These are phyloP conservation scores for Fusarium pseudoanthophilum DNA, from an alignment of 2,329 filamentous ascomycete species.

Conservation along the genomic window DNA sequence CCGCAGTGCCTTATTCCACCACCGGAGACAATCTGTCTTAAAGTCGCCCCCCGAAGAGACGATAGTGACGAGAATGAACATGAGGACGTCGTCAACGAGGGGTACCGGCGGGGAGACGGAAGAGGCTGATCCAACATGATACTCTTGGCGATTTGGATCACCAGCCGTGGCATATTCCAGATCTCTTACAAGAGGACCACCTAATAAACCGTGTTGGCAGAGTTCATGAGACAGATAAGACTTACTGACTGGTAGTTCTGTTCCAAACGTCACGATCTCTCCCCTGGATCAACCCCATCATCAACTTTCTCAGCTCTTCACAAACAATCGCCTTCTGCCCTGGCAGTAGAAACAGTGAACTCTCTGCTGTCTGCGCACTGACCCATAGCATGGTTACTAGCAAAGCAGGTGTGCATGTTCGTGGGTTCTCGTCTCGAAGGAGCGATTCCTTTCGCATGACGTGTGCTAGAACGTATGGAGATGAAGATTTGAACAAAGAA, in stretches of 20 bases:
- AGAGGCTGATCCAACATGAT: not conserved
- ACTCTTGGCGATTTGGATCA: not conserved
- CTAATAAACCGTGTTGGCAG: not conserved
- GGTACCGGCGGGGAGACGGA: not conserved
- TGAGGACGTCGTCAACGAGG: not conserved
- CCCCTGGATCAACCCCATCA: not conserved
- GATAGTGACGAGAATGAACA: not conserved
- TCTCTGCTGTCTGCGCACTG: conserved; percentile 1
- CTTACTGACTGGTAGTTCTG: not conserved
- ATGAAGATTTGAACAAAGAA: not conserved
- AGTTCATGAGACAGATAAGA: rapidly evolving
- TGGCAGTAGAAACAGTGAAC: not conserved
- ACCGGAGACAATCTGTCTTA: not conserved
- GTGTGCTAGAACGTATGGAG: not conserved
- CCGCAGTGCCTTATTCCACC: not conserved
- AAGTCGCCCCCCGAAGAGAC: not conserved
- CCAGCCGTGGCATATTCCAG: not conserved
- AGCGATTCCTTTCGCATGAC: not conserved
- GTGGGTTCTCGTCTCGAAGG: not conserved
- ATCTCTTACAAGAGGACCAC: not conserved
- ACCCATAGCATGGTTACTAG: not conserved
- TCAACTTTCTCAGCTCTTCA: not conserved
- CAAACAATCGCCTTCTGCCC: not conserved
- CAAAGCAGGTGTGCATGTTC: not conserved
- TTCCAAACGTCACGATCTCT: conserved; percentile 1